A percentile compares a stretch with the other conserved stretches of the same genome.
Conservation (phyloP, 129 eudicot genomes). For the Mikania micrantha region DNA sequence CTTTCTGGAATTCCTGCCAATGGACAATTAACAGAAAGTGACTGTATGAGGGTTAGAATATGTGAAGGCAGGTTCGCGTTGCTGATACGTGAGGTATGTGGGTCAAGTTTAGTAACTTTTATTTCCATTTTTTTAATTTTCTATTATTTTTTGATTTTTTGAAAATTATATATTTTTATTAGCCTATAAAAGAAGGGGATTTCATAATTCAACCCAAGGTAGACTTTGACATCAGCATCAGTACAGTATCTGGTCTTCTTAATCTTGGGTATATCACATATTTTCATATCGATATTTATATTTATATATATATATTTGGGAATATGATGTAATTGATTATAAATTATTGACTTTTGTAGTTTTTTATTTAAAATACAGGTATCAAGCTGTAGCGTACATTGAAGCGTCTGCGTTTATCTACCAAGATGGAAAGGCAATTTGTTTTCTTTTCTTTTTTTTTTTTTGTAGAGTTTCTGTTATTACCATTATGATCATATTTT, state of each 20-base stretch:
- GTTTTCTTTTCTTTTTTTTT: neutral
- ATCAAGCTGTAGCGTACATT: slow-evolving; percentile 95
- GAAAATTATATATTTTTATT: neutral
- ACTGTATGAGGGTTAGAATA: slow-evolving; percentile 93
- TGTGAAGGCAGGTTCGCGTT: slow-evolving; percentile 96
- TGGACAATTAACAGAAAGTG: slow-evolving; percentile 77
- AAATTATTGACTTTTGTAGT: neutral
- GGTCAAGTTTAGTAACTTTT: slow-evolving; percentile 25
- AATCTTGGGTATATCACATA: slow-evolving; percentile 75
- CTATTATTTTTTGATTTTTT: neutral
- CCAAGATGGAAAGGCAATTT: slow-evolving; percentile 90
- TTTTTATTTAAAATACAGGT: slow-evolving; percentile 38
- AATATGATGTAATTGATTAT: neutral
- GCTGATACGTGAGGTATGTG: slow-evolving; percentile 84
- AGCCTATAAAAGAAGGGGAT: slow-evolving; percentile 97
- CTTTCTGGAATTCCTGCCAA: slow-evolving; percentile 73
- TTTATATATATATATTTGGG: neutral
- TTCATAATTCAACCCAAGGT: slow-evolving; percentile 97
- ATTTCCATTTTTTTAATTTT: neutral
- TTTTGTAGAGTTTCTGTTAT: neutral
- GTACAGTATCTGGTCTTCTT: slow-evolving; percentile 98
- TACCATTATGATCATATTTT: neutral
- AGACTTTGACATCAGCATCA: slow-evolving; percentile 94
- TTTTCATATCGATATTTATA: neutral
- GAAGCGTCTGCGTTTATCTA: slow-evolving; percentile 97